Conservation (phyloP, 768 basidiomycete species). For the Porpolomopsis calyptriformis region DNA sequence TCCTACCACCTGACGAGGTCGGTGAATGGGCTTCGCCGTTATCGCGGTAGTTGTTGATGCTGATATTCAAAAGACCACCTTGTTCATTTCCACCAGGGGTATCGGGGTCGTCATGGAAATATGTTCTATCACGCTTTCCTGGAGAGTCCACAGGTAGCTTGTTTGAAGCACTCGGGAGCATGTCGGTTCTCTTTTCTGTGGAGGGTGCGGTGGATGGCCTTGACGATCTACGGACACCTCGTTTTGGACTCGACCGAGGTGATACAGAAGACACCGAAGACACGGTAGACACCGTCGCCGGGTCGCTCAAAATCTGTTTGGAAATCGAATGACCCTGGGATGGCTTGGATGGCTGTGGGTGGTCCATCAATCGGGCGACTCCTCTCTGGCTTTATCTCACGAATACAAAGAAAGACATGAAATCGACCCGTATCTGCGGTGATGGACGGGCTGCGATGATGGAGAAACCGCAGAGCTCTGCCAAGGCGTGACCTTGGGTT, state of each 20-base stretch:
- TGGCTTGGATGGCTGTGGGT: too few relatives aligned
- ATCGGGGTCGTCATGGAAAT: not conserved
- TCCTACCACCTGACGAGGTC: too few relatives aligned
- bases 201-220: slow-evolving; percentile 34
- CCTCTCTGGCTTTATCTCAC: too few relatives aligned
- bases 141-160: not conserved
- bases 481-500: too few relatives aligned
- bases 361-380: too few relatives aligned
- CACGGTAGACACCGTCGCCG: not conserved
- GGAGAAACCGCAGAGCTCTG: too few relatives aligned
- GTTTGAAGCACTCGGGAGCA: slow-evolving; percentile 2
- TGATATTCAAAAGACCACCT: not conserved
- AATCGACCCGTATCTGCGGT: too few relatives aligned
- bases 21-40: not conserved
- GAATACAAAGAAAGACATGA: too few relatives aligned
- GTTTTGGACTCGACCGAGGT: slow-evolving; percentile 4
- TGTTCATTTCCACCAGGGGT: not conserved
- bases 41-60: not conserved
- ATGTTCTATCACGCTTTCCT: not conserved
- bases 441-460: too few relatives aligned
- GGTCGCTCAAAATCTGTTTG: not conserved
- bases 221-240: slow-evolving; percentile 19
- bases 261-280: not conserved
- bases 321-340: too few relatives aligned
- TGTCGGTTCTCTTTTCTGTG: slow-evolving; percentile 25